These are phyloP conservation scores for Maudiozyma bulderi DNA, from an alignment of 805 yeast genomes.

Conservation along the genomic window DNA sequence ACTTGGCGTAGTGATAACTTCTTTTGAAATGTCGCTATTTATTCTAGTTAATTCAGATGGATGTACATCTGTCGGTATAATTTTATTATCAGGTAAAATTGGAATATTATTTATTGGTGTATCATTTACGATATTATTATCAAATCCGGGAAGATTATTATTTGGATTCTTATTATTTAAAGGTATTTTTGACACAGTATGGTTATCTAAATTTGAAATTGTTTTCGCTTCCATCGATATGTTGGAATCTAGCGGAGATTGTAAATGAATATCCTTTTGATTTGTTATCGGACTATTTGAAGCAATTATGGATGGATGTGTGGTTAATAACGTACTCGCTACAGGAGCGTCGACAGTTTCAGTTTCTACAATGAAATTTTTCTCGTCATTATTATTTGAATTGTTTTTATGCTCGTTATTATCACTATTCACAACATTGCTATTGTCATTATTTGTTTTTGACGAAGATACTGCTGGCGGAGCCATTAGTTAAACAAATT, in stretches of 20 bases:
- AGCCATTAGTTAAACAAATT: background rate
- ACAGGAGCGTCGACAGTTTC: slow-evolving; percentile 47
- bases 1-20: background rate
- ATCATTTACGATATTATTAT: background rate
- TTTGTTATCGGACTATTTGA: background rate
- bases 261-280: background rate
- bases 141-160: background rate
- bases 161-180: background rate
- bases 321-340: slow-evolving; percentile 21
- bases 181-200: background rate
- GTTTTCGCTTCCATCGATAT: background rate
- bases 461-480: background rate
- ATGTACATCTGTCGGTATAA: background rate
- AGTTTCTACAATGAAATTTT: slow-evolving; percentile 47
- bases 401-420: slow-evolving; percentile 8
- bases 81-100: background rate
- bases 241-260: background rate
- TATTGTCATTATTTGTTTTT: background rate
- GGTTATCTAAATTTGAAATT: background rate
- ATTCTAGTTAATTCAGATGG: background rate
- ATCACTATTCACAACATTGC: background rate
- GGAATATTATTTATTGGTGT: background rate
- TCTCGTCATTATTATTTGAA: slow-evolving; percentile 11
- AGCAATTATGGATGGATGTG: background rate
- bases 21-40: background rate